Evolutionary conservation across 1,284 basidiomycete genomes (phyloP).

Genomic region (Ustilago trichophora): DNA sequence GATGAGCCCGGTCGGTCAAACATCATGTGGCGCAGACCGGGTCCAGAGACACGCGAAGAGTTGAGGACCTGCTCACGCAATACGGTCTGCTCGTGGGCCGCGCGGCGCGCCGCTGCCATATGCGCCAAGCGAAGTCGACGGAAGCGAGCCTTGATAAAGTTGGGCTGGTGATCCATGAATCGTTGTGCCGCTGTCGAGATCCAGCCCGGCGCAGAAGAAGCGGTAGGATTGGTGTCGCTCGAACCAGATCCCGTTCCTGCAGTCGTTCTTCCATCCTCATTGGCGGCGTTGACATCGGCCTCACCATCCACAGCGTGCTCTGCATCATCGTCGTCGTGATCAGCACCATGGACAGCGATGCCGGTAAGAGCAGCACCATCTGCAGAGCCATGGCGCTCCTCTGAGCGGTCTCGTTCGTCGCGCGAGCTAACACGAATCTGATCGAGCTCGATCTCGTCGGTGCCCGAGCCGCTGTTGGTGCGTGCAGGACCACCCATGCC

Average conservation of each 20-base stretch:
- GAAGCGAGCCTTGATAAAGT: slow-evolving; percentile 56
- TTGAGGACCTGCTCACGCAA: slow-evolving; percentile 58
- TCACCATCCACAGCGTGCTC: slow-evolving; percentile 6
- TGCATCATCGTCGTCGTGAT: slow-evolving; percentile 5
- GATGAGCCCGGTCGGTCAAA: slow-evolving; percentile 40
- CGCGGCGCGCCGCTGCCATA: slow-evolving; percentile 52
- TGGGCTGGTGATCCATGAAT: slow-evolving; percentile 51
- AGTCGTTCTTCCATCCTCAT: slow-evolving; percentile 46
- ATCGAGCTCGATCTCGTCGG: slow-evolving; percentile 40
- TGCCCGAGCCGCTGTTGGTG: slow-evolving; percentile 4
- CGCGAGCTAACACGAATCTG: slow-evolving; percentile 25
- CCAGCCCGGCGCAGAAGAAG: slow-evolving; percentile 48
- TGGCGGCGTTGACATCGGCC: slow-evolving; percentile 5
- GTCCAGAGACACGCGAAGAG: slow-evolving; percentile 32
- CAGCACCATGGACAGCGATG: slow-evolving; percentile 10
- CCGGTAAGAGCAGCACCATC: slow-evolving; percentile 12
- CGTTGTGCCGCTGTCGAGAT: slow-evolving; percentile 36
- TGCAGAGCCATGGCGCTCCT: neutral
- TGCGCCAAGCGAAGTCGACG: slow-evolving; percentile 55
- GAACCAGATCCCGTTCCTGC: slow-evolving; percentile 45
- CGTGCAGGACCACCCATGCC: neutral
- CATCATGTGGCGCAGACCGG: slow-evolving; percentile 58
- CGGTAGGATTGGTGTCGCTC: slow-evolving; percentile 55
- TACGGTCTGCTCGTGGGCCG: slow-evolving; percentile 54
- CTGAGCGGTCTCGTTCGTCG: slow-evolving; percentile 1